phyloP scores from a whole-genome alignment of 176 grass and related monocot genomes.

The Musa itinerans region DNA sequence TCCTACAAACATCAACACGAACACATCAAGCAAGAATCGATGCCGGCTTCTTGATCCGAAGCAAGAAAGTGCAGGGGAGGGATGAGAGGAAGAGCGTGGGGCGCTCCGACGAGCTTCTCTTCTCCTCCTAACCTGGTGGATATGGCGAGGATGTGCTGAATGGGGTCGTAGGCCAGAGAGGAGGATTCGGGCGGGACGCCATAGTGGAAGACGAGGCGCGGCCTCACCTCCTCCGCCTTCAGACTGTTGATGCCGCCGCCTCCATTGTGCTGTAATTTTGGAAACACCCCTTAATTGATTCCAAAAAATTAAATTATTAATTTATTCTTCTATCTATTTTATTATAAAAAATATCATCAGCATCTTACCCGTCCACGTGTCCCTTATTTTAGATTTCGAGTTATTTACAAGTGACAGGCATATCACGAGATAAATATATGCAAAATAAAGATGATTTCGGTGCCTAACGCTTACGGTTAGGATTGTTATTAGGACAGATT shows the following conservation, averaged over 20 bases:
- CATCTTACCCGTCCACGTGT: too few relatives aligned
- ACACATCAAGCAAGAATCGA: background rate
- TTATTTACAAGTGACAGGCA: too few relatives aligned
- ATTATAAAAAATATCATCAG: too few relatives aligned
- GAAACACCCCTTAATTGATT: background rate
- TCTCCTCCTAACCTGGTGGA: constrained; percentile 46
- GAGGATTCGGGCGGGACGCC: constrained; percentile 59
- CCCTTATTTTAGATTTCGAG: too few relatives aligned
- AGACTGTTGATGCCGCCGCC: constrained; percentile 25
- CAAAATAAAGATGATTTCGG: too few relatives aligned
- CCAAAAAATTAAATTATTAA: too few relatives aligned
- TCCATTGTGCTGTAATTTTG: constrained; percentile 1
- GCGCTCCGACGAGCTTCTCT: background rate
- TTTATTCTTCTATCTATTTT: too few relatives aligned
- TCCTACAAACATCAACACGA: constrained; percentile 33
- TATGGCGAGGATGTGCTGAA: constrained; percentile 59
- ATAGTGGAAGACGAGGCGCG: constrained; percentile 68
- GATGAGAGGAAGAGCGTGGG: background rate
- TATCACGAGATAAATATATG: too few relatives aligned
- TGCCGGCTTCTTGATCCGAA: background rate
- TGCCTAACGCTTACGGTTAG: too few relatives aligned
- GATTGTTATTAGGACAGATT: too few relatives aligned
- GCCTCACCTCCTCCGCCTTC: constrained; percentile 68
- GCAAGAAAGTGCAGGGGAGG: background rate
- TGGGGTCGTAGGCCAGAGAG: constrained; percentile 59